Conservation (phyloP, 1,284 basidiomycete genomes). For the Melampsora abietis-canadensis region DNA sequence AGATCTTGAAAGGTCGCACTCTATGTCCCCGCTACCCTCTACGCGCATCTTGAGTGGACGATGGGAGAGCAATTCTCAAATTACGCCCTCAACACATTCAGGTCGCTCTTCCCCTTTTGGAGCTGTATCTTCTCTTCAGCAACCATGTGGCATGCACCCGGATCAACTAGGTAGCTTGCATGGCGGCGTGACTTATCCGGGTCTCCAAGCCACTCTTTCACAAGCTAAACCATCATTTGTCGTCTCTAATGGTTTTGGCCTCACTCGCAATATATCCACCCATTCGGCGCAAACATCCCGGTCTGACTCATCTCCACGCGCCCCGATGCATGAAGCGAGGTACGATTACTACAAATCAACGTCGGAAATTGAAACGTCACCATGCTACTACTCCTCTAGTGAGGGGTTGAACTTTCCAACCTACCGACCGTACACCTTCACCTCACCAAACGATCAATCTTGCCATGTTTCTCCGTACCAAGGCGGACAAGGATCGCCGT, state of each 20-base stretch:
- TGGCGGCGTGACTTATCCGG: not conserved
- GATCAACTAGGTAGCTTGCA: not conserved
- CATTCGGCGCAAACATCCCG: not conserved
- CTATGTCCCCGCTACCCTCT: not conserved
- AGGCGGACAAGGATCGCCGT: not conserved
- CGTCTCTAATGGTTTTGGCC: not conserved
- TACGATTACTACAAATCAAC: not conserved
- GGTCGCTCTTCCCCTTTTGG: constrained; percentile 1
- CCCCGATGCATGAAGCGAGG: not conserved
- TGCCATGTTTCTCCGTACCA: not conserved
- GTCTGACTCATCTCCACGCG: not conserved
- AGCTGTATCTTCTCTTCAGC: not conserved
- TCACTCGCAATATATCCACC: not conserved
- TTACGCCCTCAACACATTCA: not conserved
- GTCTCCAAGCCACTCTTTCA: not conserved
- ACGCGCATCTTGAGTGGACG: not conserved
- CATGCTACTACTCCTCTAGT: constrained; percentile 1
- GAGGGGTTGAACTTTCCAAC: not conserved
- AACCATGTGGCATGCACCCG: not conserved
- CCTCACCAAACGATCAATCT: not conserved
- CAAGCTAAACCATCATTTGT: not conserved
- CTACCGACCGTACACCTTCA: not conserved
- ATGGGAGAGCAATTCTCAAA: not conserved
- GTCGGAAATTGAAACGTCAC: not conserved
- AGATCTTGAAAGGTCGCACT: not conserved